phyloP scores from a whole-genome alignment of 352 stramenopile genomes.

The Phytopythium helicoides region DNA sequence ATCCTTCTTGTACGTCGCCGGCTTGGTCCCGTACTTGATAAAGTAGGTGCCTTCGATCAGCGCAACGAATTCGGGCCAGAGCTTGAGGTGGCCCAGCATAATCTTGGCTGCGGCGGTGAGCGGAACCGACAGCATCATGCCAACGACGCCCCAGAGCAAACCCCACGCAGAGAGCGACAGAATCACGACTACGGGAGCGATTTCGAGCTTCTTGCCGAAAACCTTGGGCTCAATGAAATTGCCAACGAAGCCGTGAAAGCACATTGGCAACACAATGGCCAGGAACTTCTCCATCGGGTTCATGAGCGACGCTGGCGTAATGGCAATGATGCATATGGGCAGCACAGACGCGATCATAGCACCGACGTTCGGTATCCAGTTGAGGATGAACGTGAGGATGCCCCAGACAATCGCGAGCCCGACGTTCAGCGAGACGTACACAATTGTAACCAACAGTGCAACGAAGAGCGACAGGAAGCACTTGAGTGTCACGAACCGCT shows the following conservation, averaged over 20 bases:
- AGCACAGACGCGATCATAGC: slow-evolving; percentile 85
- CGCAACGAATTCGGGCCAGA: slow-evolving; percentile 86
- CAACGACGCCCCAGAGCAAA: slow-evolving; percentile 81
- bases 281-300: slow-evolving; percentile 90
- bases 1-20: slow-evolving; percentile 69
- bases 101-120: slow-evolving; percentile 86
- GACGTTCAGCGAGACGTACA: slow-evolving; percentile 89
- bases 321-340: slow-evolving; percentile 85
- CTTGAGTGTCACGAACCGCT: slow-evolving; percentile 88
- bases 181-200: slow-evolving; percentile 86
- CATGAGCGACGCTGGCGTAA: slow-evolving; percentile 81
- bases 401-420: slow-evolving; percentile 85
- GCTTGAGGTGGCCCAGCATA: slow-evolving; percentile 82
- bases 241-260: slow-evolving; percentile 88
- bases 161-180: slow-evolving; percentile 87
- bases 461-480: slow-evolving; percentile 88
- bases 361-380: slow-evolving; percentile 89
- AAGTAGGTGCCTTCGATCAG: slow-evolving; percentile 89
- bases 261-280: slow-evolving; percentile 81
- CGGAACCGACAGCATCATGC: slow-evolving; percentile 89
- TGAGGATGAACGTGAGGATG: slow-evolving; percentile 88
- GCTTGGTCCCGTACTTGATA: slow-evolving; percentile 62
- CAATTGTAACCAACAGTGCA: slow-evolving; percentile 82
- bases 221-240: slow-evolving; percentile 90
- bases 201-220: slow-evolving; percentile 85